Conservation (phyloP, 1,284 basidiomycete genomes). For the Leccinum griseonigrum region DNA sequence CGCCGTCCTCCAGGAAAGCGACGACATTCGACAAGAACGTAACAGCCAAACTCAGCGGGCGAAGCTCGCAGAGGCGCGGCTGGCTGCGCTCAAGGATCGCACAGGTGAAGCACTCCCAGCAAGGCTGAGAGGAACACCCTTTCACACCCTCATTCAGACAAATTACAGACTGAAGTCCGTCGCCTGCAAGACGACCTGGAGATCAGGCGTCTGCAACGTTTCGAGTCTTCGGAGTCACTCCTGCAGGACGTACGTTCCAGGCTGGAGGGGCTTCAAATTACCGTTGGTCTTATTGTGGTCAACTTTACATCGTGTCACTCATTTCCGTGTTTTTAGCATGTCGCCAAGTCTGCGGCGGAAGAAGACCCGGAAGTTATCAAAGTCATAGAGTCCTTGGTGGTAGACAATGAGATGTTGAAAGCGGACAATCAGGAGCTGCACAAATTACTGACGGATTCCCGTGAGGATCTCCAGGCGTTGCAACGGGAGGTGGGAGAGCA, state of each 20-base stretch:
- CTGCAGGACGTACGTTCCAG: constrained; percentile 69
- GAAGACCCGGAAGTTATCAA: constrained; percentile 61
- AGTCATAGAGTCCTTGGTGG: constrained; percentile 78
- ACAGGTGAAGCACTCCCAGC: constrained; percentile 45
- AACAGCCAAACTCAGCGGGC: constrained; percentile 72
- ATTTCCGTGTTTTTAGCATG: constrained; percentile 36
- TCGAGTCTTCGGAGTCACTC: constrained; percentile 71
- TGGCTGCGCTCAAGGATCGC: constrained; percentile 59
- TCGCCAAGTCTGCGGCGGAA: constrained; percentile 39
- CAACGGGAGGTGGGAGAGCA: constrained; percentile 77
- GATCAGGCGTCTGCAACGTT: constrained; percentile 60
- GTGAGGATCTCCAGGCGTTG: constrained; percentile 71
- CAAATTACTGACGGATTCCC: constrained; percentile 64
- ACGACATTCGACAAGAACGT: constrained; percentile 84
- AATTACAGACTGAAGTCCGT: constrained; percentile 71
- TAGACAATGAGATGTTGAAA: constrained; percentile 80
- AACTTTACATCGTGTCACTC: constrained; percentile 5
- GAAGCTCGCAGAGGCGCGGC: constrained; percentile 66
- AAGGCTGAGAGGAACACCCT: not conserved
- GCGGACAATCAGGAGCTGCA: constrained; percentile 80
- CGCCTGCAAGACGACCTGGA: constrained; percentile 64
- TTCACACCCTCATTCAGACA: constrained; percentile 44
- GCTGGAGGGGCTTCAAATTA: constrained; percentile 60
- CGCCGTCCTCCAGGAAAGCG: constrained; percentile 64
- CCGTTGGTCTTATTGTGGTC: constrained; percentile 38